Percentiles rank a stretch among this genome's conserved stretches.
Conservation (phyloP, 345 rosid species). For the Laguncularia racemosa region DNA sequence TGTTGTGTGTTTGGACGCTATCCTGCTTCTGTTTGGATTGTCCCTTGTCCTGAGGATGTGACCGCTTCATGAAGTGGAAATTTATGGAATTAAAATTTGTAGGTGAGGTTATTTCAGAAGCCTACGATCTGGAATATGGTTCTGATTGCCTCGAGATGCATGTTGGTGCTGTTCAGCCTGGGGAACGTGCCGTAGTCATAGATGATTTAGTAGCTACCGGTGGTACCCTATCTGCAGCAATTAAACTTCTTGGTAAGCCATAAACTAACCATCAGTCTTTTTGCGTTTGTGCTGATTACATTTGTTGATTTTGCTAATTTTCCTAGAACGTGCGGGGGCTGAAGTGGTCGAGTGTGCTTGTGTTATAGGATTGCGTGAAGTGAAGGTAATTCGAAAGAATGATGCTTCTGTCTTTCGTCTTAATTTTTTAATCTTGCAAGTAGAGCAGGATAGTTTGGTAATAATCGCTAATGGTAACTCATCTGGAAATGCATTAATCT, state of each 20-base stretch:
- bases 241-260: constrained; percentile 61
- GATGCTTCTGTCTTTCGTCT: no score
- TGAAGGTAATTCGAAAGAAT: constrained; percentile 29
- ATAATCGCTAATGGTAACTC: no score
- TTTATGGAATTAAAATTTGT: neutral
- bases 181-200: constrained; percentile 61
- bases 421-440: no score
- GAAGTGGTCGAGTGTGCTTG: constrained; percentile 70
- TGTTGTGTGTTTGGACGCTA: no score
- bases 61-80: neutral
- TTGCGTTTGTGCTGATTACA: neutral
- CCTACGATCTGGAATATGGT: constrained; percentile 80
- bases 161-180: constrained; percentile 56
- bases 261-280: neutral
- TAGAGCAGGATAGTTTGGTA: no score
- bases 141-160: constrained; percentile 83
- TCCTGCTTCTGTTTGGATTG: neutral
- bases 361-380: constrained; percentile 72
- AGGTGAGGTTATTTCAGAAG: constrained; percentile 71
- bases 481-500: no score
- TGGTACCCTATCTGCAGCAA: constrained; percentile 79
- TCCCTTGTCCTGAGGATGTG: neutral
- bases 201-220: constrained; percentile 93
- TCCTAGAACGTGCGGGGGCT: constrained; percentile 54
- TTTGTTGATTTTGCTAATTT: neutral